A percentile compares a stretch with the other conserved stretches of the same genome.
Conservation (phyloP, 257 asterid species). For the Primulina eburnea region DNA sequence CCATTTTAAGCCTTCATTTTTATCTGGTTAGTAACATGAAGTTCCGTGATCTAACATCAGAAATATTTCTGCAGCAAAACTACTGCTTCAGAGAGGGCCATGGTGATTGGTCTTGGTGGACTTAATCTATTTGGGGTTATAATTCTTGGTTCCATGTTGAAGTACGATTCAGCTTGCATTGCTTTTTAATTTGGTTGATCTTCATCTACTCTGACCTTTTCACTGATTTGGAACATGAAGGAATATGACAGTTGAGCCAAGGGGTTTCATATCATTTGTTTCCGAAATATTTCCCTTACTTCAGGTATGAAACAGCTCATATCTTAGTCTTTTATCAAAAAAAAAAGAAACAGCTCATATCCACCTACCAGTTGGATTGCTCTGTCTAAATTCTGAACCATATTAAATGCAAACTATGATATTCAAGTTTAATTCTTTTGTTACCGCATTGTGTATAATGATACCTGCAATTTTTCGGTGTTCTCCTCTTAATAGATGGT, state of each 20-base stretch:
- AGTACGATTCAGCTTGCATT: slow-evolving; percentile 49
- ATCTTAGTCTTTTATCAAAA: no score
- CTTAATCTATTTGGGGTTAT: slow-evolving; percentile 84
- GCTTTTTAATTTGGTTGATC: slow-evolving; percentile 20
- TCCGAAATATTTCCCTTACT: slow-evolving; percentile 77
- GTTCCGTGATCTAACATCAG: slow-evolving; percentile 25
- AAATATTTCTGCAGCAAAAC: slow-evolving; percentile 60
- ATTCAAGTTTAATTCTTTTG: neutral
- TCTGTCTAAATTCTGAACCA: slow-evolving; percentile 1
- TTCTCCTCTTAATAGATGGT: no score
- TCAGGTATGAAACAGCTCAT: slow-evolving; percentile 53
- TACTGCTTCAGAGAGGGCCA: slow-evolving; percentile 74
- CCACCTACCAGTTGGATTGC: slow-evolving; percentile 10
- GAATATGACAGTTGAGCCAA: slow-evolving; percentile 53
- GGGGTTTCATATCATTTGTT: slow-evolving; percentile 78
- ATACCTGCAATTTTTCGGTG: no score
- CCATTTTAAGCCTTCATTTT: slow-evolving; percentile 2
- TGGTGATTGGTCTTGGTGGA: slow-evolving; percentile 95
- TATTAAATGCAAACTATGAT: neutral
- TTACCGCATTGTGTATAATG: neutral
- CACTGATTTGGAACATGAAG: slow-evolving; percentile 47
- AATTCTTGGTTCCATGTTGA: slow-evolving; percentile 84
- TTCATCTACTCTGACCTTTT: slow-evolving; percentile 31
- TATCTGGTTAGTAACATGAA: slow-evolving; percentile 6
- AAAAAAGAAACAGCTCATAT: slow-evolving; percentile 11